Percentiles rank a stretch among this genome's conserved stretches.
These are phyloP conservation scores for Akanthomyces lecanii DNA, from an alignment of 2,329 filamentous ascomycete genomes.

Conservation along the genomic window DNA sequence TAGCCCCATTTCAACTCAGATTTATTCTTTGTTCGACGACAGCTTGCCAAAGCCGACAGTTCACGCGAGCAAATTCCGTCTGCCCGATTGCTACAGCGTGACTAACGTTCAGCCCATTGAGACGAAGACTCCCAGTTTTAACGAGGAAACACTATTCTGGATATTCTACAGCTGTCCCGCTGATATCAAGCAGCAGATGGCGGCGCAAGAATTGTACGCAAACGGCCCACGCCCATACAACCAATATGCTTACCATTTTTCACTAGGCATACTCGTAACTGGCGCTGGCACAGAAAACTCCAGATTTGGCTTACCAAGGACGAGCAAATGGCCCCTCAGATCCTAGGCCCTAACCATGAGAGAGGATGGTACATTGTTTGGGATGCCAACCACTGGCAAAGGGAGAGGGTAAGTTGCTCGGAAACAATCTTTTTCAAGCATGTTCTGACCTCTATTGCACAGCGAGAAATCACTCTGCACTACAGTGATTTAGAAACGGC, in stretches of 20 bases:
- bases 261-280: conserved; percentile 56
- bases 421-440: background rate
- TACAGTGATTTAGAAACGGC: conserved; percentile 59
- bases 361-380: conserved; percentile 65
- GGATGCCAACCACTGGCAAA: conserved; percentile 58
- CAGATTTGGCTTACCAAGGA: conserved; percentile 66
- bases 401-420: conserved; percentile 52
- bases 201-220: conserved; percentile 59
- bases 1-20: conserved; percentile 54
- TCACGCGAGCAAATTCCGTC: conserved; percentile 45
- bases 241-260: conserved; percentile 3
- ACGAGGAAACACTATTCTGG: conserved; percentile 65
- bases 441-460: conserved; percentile 19
- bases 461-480: conserved; percentile 58
- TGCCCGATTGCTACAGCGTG: conserved; percentile 64
- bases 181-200: conserved; percentile 60
- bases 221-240: no score
- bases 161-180: conserved; percentile 65
- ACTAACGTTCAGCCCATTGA: conserved; percentile 63
- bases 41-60: conserved; percentile 54
- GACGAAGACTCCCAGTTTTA: conserved; percentile 62
- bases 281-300: conserved; percentile 65
- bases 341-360: conserved; percentile 55
- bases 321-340: conserved; percentile 59
- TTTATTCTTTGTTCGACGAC: conserved; percentile 59